Evolutionary conservation across 352 stramenopile species (phyloP).

Genomic region (Globisporangium recalcitrans): DNA sequence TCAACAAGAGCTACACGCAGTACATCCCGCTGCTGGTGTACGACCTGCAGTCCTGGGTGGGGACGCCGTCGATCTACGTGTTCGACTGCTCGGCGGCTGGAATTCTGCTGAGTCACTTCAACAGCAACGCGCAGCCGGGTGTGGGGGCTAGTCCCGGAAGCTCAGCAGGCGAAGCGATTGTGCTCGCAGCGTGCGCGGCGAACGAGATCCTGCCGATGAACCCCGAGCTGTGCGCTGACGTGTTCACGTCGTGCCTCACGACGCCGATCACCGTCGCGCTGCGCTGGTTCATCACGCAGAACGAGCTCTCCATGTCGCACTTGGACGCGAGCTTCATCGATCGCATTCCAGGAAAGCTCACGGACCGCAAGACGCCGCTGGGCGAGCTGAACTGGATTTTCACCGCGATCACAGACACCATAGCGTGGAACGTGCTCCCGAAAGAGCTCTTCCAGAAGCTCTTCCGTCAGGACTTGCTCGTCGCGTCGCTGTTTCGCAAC

Average conservation of each 20-base stretch:
- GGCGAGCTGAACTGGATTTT: constrained; percentile 99
- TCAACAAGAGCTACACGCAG: constrained; percentile 99
- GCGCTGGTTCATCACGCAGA: constrained; percentile 96
- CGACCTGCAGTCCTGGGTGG: constrained; percentile 93
- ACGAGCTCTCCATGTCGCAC: constrained; percentile 86
- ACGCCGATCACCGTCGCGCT: constrained; percentile 98
- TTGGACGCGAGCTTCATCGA: constrained; percentile 84
- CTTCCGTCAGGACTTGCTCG: constrained; percentile 98
- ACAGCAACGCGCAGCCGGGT: constrained; percentile 10
- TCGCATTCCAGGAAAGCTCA: constrained; percentile 90
- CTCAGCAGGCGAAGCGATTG: constrained; percentile 89
- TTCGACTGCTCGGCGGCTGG: constrained; percentile 97
- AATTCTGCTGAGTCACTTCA: constrained; percentile 94
- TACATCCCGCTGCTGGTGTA: constrained; percentile 98
- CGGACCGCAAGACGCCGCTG: constrained; percentile 90
- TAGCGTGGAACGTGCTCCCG: constrained; percentile 98
- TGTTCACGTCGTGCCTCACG: constrained; percentile 99
- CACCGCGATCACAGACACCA: constrained; percentile 99
- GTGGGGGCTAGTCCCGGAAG: constrained; percentile 19
- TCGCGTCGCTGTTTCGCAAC: constrained; percentile 97
- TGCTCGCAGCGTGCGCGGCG: constrained; percentile 92
- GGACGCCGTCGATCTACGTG: constrained; percentile 93
- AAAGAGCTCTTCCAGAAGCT: constrained; percentile 96
- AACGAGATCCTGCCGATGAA: constrained; percentile 96
- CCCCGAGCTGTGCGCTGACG: constrained; percentile 95